Evolutionary conservation across 1,139 yeast genomes (phyloP).

Genomic region (Tardiomyces digboiensis): DNA sequence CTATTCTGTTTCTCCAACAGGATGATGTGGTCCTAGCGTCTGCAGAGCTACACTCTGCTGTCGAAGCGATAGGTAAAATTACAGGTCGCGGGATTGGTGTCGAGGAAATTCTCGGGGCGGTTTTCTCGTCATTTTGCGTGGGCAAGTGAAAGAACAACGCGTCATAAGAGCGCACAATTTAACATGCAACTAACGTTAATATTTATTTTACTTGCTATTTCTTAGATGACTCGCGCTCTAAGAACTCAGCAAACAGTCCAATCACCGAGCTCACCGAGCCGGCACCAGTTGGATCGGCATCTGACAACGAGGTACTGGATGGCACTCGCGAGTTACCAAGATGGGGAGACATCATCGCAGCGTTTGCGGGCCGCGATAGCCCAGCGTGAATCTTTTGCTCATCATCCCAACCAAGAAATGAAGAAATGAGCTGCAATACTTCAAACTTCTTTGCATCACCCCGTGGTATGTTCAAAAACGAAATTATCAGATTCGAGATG

Average conservation of each 20-base stretch:
- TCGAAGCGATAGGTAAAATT: constrained; percentile 84
- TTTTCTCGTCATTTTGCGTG: constrained; percentile 85
- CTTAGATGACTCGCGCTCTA: constrained; percentile 52
- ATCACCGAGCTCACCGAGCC: constrained; percentile 54
- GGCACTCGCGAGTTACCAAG: constrained; percentile 11
- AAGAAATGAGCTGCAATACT: constrained; percentile 75
- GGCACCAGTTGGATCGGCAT: constrained; percentile 25
- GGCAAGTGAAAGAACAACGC: too few species aligned
- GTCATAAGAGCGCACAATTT: too few species aligned
- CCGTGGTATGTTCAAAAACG: constrained; percentile 79
- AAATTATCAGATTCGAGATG: constrained; percentile 74
- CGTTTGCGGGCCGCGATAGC: constrained; percentile 35
- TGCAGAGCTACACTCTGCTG: constrained; percentile 64
- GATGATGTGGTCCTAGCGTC: constrained; percentile 77
- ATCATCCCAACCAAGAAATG: constrained; percentile 83
- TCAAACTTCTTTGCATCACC: constrained; percentile 94
- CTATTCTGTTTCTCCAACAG: constrained; percentile 36
- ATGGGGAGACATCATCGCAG: constrained; percentile 4
- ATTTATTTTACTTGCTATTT: too few species aligned
- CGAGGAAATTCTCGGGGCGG: constrained; percentile 86
- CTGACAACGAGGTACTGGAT: constrained; percentile 8
- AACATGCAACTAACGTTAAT: too few species aligned
- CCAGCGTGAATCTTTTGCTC: constrained; percentile 80
- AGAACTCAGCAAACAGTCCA: constrained; percentile 80
- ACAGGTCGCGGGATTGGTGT: constrained; percentile 87